Conservation (phyloP, 345 rosid genomes). For the Laguncularia racemosa region DNA sequence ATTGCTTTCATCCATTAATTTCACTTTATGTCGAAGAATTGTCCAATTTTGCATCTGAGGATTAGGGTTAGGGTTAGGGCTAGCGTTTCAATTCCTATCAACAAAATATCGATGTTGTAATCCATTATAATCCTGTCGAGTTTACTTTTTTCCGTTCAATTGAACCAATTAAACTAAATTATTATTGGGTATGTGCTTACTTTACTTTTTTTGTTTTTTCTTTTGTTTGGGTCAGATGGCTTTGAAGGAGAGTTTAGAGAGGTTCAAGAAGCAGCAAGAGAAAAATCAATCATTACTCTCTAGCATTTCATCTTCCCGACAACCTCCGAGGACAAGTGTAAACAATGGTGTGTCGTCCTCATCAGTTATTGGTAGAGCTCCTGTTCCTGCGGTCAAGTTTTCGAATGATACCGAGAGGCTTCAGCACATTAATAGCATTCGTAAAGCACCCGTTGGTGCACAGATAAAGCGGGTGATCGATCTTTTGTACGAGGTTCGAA, state of each 20-base stretch:
- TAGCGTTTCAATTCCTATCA: too few relatives aligned
- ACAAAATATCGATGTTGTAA: too few relatives aligned
- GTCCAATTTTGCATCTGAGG: too few relatives aligned
- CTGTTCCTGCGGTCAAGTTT: slow-evolving; percentile 48
- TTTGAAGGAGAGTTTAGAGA: slow-evolving; percentile 50
- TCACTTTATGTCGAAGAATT: too few relatives aligned
- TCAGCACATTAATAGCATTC: slow-evolving; percentile 45
- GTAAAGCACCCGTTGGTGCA: slow-evolving; percentile 76
- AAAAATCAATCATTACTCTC: slow-evolving; percentile 57
- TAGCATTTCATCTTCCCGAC: slow-evolving; percentile 47
- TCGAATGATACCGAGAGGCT: slow-evolving; percentile 75
- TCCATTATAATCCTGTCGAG: too few relatives aligned
- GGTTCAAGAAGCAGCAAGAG: slow-evolving; percentile 72
- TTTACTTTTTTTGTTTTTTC: too few relatives aligned
- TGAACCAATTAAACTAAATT: too few relatives aligned
- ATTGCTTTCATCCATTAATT: too few relatives aligned
- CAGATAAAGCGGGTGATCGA: slow-evolving; percentile 92
- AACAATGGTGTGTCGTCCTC: slow-evolving; percentile 24
- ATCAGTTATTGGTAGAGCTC: slow-evolving; percentile 27
- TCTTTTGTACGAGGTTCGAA: slow-evolving; percentile 40
- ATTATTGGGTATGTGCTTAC: too few relatives aligned
- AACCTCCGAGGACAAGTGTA: slow-evolving; percentile 21
- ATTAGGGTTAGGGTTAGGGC: too few relatives aligned
- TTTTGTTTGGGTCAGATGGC: slow-evolving; percentile 29
- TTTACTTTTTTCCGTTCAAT: too few relatives aligned